phyloP scores from a whole-genome alignment of 1,284 basidiomycete species.

The Rhodotorula sp. region DNA sequence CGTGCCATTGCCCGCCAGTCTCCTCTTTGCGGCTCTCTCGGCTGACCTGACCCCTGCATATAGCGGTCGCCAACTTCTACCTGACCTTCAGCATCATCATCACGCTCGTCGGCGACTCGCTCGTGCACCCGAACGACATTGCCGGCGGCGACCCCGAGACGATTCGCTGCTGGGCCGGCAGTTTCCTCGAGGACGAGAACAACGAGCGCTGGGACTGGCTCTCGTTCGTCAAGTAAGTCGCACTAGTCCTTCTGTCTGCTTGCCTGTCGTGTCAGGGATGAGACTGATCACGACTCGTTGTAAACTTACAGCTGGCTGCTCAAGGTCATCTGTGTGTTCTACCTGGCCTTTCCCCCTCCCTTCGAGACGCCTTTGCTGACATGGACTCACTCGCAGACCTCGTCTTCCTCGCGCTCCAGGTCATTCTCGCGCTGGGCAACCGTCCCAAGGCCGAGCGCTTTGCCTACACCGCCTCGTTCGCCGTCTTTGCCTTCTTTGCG shows the following conservation, averaged over 20 bases:
- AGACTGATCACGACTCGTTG: no score
- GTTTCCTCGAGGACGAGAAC: constrained; percentile 33
- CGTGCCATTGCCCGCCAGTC: background rate
- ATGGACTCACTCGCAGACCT: constrained; percentile 56
- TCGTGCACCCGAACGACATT: constrained; percentile 29
- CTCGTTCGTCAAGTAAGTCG: constrained; percentile 31
- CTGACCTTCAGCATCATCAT: constrained; percentile 42
- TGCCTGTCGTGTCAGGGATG: no score
- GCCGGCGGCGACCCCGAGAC: constrained; percentile 30
- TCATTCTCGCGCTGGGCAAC: constrained; percentile 92
- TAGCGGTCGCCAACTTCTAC: constrained; percentile 42
- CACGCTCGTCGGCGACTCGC: constrained; percentile 34
- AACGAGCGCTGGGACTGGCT: constrained; percentile 37
- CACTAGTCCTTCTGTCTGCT: background rate
- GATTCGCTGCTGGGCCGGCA: constrained; percentile 37
- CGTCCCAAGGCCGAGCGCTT: constrained; percentile 89
- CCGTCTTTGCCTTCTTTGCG: constrained; percentile 56
- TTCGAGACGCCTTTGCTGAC: background rate
- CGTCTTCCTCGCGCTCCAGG: constrained; percentile 63
- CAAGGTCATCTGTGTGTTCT: constrained; percentile 35
- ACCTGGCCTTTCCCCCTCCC: background rate
- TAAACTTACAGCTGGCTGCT: constrained; percentile 39
- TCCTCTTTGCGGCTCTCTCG: background rate
- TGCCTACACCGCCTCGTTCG: constrained; percentile 78
- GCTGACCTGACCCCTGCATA: background rate